Base-by-base conservation (phyloP, 2,329 filamentous ascomycete genomes). In the Diaporthe sp. region DNA sequence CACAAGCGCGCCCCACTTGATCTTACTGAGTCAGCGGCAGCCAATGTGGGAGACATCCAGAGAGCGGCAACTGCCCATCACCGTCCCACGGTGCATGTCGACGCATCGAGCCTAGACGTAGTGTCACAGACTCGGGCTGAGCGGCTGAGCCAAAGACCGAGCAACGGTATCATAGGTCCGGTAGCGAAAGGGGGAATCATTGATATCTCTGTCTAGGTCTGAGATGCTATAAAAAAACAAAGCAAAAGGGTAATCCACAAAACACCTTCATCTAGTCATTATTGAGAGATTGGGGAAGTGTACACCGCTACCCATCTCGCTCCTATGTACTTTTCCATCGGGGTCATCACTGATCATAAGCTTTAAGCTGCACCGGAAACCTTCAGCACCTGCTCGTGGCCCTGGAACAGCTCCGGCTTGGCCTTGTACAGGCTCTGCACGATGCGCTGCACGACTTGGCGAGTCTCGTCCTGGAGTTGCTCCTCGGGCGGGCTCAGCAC, bases 381-480 rank as follows among this genome's bases (percentile, higher is more conserved):
- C 77, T 79, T 78, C 73, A 82, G 73, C 15, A 81, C 77, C 27
- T 77, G 78, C 39, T 78, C 78, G 77, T 81, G 77, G 53, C 70
- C 77, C 76, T 77, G 75, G 74, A 83, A 83, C 27, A 83, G 78
- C n/a, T 79, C 78, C 4, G 80, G 80, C 61, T 80, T 79, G 37
- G 79, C 80, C 70, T 79, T 80, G 78, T 77, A 84, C 70, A 88
- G 81, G 32, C 82, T 80, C 80, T 84, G 85, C 75, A 94, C 92
- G 70, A 93, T 89, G 81, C 92, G 88, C 78, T 90, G 86, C 58
- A 96, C 87, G 79, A 93, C 87, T 76, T 87, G 85, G 74, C 93
- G 90, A 13, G 92, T 95, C 84, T 93, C 91, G 12, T 90, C 88
- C 79, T 93, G 92, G 55, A 97, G 88, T 86, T 97, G 94, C 75